phyloP scores from a whole-genome alignment of 257 asterid species.

The Knoxia roxburghii region DNA sequence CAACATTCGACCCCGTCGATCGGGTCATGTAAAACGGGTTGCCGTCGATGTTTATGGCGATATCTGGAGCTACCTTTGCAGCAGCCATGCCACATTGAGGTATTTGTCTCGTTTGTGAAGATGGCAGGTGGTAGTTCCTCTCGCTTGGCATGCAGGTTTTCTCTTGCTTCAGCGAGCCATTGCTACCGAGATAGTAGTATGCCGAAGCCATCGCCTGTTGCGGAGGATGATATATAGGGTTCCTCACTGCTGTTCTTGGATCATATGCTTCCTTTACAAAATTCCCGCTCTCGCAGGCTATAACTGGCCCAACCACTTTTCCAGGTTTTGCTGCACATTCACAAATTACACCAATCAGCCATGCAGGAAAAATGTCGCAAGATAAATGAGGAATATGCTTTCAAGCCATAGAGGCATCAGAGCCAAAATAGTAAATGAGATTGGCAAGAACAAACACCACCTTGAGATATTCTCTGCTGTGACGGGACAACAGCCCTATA shows the following conservation, averaged over 20 bases:
- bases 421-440: background rate
- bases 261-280: constrained; percentile 40
- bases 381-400: no score
- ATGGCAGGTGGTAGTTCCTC: constrained; percentile 19
- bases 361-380: background rate
- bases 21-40: constrained; percentile 46
- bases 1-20: constrained; percentile 41
- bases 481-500: constrained; percentile 50
- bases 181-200: constrained; percentile 32
- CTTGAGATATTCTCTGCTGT: constrained; percentile 54
- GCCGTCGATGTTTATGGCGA: constrained; percentile 56
- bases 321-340: constrained; percentile 57
- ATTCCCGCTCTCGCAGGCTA: constrained; percentile 36
- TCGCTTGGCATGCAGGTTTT: constrained; percentile 20
- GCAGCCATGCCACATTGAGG: constrained; percentile 54
- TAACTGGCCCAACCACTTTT: constrained; percentile 45
- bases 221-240: constrained; percentile 20
- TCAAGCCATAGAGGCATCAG: background rate
- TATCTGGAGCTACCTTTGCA: constrained; percentile 57
- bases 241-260: constrained; percentile 43
- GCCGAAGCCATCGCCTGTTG: constrained; percentile 35
- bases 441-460: constrained; percentile 23
- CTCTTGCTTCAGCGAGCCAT: constrained; percentile 36
- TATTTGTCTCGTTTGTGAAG: constrained; percentile 38
- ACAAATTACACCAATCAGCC: background rate